These are phyloP conservation scores for Neurospora sp. DNA, from an alignment of 495 filamentous ascomycete species.

Conservation along the genomic window DNA sequence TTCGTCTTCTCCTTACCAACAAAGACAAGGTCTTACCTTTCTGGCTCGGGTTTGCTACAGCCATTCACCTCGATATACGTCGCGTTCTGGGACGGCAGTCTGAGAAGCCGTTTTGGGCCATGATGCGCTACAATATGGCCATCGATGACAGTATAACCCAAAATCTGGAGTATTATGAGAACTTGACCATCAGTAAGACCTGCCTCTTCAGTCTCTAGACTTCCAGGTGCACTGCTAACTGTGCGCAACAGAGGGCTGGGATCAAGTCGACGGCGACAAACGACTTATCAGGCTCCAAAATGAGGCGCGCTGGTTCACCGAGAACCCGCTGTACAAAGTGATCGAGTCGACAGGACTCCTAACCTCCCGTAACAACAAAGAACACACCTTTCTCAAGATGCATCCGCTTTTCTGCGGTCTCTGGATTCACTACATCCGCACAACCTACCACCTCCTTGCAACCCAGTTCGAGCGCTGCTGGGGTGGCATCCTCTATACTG, in stretches of 20 bases:
- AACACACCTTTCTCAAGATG: background rate
- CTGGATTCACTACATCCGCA: background rate
- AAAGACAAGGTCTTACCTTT: background rate
- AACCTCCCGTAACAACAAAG: background rate
- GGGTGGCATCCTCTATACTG: constrained; percentile 2
- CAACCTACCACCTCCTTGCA: background rate
- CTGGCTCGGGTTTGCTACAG: background rate
- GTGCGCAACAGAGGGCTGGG: background rate
- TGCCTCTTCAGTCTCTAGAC: background rate
- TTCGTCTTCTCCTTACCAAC: background rate
- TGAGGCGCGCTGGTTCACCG: background rate
- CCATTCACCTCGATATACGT: background rate
- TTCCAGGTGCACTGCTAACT: background rate
- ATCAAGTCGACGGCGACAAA: background rate
- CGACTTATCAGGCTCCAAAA: background rate
- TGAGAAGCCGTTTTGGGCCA: background rate
- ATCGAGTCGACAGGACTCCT: background rate
- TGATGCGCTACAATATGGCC: background rate
- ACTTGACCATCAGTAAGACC: background rate
- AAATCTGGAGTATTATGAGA: background rate
- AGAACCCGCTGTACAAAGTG: background rate
- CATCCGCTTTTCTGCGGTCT: constrained; percentile 1
- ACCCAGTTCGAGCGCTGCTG: background rate
- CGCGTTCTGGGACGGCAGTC: background rate
- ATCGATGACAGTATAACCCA: background rate